Evolutionary conservation across 805 yeast species (phyloP).

Genomic region (Yamadazyma sp.): DNA sequence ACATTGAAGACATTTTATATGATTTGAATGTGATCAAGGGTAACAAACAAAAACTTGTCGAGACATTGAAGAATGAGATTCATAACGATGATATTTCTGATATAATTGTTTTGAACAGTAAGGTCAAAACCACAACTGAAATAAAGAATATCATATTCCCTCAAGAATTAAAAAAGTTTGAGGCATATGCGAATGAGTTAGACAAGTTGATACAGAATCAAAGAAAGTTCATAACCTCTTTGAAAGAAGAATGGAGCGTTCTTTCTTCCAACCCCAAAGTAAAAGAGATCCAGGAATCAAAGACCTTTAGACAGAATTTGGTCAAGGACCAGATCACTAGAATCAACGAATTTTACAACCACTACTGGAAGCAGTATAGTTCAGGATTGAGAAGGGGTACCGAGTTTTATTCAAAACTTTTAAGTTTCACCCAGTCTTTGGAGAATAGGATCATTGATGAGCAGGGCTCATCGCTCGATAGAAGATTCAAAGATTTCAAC

Average conservation of each 20-base stretch:
- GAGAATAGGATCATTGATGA: conserved; percentile 1
- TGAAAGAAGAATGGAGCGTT: conserved; percentile 30
- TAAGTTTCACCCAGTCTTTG: conserved; percentile 9
- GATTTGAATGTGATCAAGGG: conserved; percentile 61
- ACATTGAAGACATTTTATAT: conserved; percentile 56
- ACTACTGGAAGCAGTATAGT: conserved; percentile 55
- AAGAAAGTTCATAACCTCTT: conserved; percentile 40
- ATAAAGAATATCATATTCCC: conserved; percentile 56
- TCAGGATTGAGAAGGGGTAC: conserved; percentile 62
- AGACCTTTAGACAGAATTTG: conserved; percentile 37
- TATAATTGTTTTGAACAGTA: conserved; percentile 62
- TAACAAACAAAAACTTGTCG: conserved; percentile 61
- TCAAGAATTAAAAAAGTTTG: conserved; percentile 74
- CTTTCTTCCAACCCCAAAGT: conserved; percentile 29
- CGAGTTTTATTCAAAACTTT: conserved; percentile 58
- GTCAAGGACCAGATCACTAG: conserved; percentile 29
- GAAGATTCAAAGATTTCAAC: conserved; percentile 2
- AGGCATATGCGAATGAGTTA: conserved; percentile 62
- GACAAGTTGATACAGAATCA: conserved; percentile 71
- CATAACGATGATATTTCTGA: conserved; percentile 85
- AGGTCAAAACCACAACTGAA: conserved; percentile 56
- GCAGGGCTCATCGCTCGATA: not conserved
- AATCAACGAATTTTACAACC: conserved; percentile 46
- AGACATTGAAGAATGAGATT: conserved; percentile 65
- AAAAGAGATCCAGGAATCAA: conserved; percentile 44